Evolutionary conservation across 192 early-diverging fungal genomes (phyloP), one percentile per base, ranked within the genome.

Genomic region (Haplosporangium gracile): DNA sequence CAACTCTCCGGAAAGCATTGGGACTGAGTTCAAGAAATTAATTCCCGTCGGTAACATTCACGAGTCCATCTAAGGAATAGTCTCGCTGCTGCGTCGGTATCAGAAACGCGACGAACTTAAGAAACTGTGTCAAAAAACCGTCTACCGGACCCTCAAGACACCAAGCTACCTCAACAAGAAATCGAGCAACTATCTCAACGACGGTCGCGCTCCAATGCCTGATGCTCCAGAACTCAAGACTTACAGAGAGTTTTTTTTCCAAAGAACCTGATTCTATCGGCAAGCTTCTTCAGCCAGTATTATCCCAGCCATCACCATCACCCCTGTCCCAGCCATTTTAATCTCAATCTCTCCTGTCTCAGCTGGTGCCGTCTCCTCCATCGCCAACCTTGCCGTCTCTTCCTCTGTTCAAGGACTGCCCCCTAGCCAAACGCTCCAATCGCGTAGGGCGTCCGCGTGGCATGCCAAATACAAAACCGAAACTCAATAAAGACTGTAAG

Each of bases 391-490:
- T 51, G 20, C 20, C 49, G 49, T 16, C 8, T 20, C 49, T 20
- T 51, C 49, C 49, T 43, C 42, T 43, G 42, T 43, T 43, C 42
- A 43, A 43, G 42, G 42, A 43, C 42, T 6, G 42, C 42, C 42
- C 42, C 42, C 42, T 10, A 43, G 42, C 42, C 42, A 43, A 43
- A 43, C 42, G 42, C 42, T 43, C 42, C 42, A 5, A 6, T 43
- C 42, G 42, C 42, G 74, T 26, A 4, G 57, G 53, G 18, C 51
- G 53, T 11, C 42, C 42, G 42, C 42, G 42, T 8, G 42, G 42
- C 42, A 43, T 43, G 42, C 42, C 42, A 43, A 79, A 72, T 70
- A 79, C 71, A 51, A 51, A 20, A 15, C 80, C 74, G 7, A 82
- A 63, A 47, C 51, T 76, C 5, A 70, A 72, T 47, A 39, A 71